phyloP scores from a whole-genome alignment of 2,329 filamentous ascomycete species.

The Penicillium sclerotigenum region DNA sequence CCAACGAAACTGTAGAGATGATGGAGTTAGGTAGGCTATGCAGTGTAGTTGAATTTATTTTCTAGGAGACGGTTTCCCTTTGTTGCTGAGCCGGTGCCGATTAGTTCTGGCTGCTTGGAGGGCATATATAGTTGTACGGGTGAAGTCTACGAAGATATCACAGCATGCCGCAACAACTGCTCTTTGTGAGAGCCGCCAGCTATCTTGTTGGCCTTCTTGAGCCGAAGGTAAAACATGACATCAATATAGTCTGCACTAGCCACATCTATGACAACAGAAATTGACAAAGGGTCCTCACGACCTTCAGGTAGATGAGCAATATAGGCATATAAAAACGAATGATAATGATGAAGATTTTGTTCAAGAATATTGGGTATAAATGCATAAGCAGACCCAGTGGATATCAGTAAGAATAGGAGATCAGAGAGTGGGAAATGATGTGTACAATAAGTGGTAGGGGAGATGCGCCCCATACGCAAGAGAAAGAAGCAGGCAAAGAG shows the following conservation, averaged over 20 bases:
- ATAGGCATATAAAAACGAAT: no score
- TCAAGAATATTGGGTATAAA: not conserved
- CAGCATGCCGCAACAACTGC: not conserved
- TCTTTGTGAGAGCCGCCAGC: not conserved
- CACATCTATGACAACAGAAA: not conserved
- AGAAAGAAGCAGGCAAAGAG: not conserved
- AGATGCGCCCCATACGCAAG: not conserved
- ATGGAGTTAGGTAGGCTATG: not conserved
- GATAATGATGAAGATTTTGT: not conserved
- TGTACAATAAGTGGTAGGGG: conserved; percentile 13
- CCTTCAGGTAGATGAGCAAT: not conserved
- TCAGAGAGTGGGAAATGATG: conserved; percentile 2
- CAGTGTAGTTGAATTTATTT: not conserved
- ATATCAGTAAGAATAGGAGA: conserved; percentile 6
- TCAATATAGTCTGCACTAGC: not conserved
- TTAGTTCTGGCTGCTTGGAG: not conserved
- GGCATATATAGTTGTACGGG: not conserved
- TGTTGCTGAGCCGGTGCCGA: not conserved
- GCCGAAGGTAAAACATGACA: not conserved
- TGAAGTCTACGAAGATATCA: not conserved
- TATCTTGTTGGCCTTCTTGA: not conserved
- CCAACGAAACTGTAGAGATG: not conserved
- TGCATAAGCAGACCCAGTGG: not conserved
- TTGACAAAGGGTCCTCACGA: not conserved
- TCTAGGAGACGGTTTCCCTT: not conserved